Conservation (phyloP, 495 filamentous ascomycete genomes). For the Cercophora scortea region DNA sequence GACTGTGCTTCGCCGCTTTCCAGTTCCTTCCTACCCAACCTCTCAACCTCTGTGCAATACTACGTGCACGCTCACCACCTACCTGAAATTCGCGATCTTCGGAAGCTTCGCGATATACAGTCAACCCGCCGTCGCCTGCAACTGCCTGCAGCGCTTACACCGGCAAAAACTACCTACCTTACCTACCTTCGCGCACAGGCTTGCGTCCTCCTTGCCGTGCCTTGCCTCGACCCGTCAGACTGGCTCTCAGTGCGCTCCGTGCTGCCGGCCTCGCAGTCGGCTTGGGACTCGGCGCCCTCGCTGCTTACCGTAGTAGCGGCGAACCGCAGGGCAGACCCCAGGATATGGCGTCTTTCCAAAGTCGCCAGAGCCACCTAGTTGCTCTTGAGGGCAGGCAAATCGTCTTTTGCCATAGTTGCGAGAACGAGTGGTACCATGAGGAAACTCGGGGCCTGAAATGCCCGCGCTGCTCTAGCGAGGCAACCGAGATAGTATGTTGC, state of each 20-base stretch:
- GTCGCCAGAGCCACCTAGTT: constrained; percentile 25
- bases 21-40: too few species aligned
- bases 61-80: too few species aligned
- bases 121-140: too few species aligned
- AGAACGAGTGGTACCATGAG: constrained; percentile 69
- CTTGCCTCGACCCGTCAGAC: constrained; percentile 14
- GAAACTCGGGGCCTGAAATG: constrained; percentile 60
- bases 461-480: constrained; percentile 69
- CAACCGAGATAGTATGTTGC: constrained; percentile 70
- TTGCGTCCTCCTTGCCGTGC: too few species aligned
- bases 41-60: too few species aligned
- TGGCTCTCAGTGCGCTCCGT: constrained; percentile 42
- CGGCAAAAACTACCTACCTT: too few species aligned
- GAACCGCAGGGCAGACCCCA: constrained; percentile 26
- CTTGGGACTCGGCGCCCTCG: constrained; percentile 41
- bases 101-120: too few species aligned
- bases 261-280: constrained; percentile 39
- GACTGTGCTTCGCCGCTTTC: too few species aligned
- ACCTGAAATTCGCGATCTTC: too few species aligned
- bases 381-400: constrained; percentile 49
- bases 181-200: too few species aligned
- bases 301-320: constrained; percentile 32
- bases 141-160: too few species aligned
- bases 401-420: constrained; percentile 75
- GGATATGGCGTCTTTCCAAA: constrained; percentile 24